These are phyloP conservation scores for Stygiomarasmius scandens DNA, from an alignment of 1,284 basidiomycete species.

Conservation along the genomic window DNA sequence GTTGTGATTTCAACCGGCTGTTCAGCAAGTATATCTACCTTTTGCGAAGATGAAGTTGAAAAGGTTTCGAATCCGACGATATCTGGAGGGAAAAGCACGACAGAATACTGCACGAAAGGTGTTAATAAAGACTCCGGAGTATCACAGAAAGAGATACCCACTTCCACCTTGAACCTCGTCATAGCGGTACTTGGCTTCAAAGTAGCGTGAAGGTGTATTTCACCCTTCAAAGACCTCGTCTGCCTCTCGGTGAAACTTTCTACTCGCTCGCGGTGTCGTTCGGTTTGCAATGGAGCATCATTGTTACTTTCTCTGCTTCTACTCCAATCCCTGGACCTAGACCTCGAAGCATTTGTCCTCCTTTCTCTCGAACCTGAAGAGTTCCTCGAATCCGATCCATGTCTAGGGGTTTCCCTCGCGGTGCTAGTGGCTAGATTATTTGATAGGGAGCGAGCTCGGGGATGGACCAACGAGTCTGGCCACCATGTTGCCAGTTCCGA, in stretches of 20 bases:
- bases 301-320: neutral
- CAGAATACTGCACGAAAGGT: conserved; percentile 28
- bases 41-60: neutral
- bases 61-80: conserved; percentile 5
- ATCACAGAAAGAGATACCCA: conserved; percentile 23
- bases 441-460: neutral
- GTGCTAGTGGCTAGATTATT: neutral
- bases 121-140: too few relatives aligned
- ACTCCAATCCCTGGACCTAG: neutral
- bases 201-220: conserved; percentile 41
- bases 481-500: conserved; percentile 43
- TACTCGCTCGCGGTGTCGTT: conserved; percentile 3
- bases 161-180: conserved; percentile 39
- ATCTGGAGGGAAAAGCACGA: conserved; percentile 33
- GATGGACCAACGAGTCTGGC: conserved; percentile 25
- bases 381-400: neutral
- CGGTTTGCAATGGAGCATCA: neutral
- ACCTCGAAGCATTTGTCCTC: neutral
- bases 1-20: conserved; percentile 37
- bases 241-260: conserved; percentile 10
- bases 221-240: conserved; percentile 42
- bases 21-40: conserved; percentile 17
- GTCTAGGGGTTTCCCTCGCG: neutral
- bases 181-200: conserved; percentile 41
- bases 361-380: neutral